These are phyloP conservation scores for Colletotrichum euphorbiae DNA, from an alignment of 2,329 filamentous ascomycete species.

Conservation along the genomic window DNA sequence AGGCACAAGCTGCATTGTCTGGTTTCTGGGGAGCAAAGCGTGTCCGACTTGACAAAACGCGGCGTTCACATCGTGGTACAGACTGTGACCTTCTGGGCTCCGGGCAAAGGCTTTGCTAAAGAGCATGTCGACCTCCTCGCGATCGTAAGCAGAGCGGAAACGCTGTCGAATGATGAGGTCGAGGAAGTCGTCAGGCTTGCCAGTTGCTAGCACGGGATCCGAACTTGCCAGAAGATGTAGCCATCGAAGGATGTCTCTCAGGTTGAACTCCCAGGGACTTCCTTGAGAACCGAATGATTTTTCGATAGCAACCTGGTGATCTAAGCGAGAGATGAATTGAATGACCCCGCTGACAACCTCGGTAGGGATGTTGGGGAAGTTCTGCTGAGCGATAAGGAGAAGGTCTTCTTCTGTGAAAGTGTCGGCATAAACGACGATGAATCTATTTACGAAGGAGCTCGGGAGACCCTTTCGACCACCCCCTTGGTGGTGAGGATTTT, in stretches of 20 bases:
- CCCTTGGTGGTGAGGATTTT: slow-evolving; percentile 97
- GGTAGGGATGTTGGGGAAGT: slow-evolving; percentile 74
- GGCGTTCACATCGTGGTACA: slow-evolving; percentile 77
- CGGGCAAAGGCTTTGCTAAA: slow-evolving; percentile 74
- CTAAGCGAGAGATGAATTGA: slow-evolving; percentile 82
- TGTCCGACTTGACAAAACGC: slow-evolving; percentile 82
- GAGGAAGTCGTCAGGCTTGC: slow-evolving; percentile 77
- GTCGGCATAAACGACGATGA: slow-evolving; percentile 97
- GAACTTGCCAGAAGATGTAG: slow-evolving; percentile 75
- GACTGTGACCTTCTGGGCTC: slow-evolving; percentile 67
- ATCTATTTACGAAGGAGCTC: slow-evolving; percentile 96
- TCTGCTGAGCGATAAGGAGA: slow-evolving; percentile 81
- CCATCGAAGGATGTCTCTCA: slow-evolving; percentile 92
- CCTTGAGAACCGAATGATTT: slow-evolving; percentile 71
- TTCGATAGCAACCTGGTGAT: slow-evolving; percentile 73
- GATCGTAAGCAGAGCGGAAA: slow-evolving; percentile 81
- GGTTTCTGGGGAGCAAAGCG: slow-evolving; percentile 74
- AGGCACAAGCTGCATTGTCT: slow-evolving; percentile 61
- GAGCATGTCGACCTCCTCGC: slow-evolving; percentile 71
- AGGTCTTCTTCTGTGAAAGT: slow-evolving; percentile 86
- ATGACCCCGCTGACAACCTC: slow-evolving; percentile 76
- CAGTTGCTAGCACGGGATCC: slow-evolving; percentile 70
- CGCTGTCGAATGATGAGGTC: slow-evolving; percentile 87
- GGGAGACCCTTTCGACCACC: slow-evolving; percentile 95
- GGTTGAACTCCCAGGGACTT: slow-evolving; percentile 95